Percentiles rank a stretch among this genome's conserved stretches.
Conservation (phyloP, 2,329 filamentous ascomycete genomes). For the Chalara sp. region DNA sequence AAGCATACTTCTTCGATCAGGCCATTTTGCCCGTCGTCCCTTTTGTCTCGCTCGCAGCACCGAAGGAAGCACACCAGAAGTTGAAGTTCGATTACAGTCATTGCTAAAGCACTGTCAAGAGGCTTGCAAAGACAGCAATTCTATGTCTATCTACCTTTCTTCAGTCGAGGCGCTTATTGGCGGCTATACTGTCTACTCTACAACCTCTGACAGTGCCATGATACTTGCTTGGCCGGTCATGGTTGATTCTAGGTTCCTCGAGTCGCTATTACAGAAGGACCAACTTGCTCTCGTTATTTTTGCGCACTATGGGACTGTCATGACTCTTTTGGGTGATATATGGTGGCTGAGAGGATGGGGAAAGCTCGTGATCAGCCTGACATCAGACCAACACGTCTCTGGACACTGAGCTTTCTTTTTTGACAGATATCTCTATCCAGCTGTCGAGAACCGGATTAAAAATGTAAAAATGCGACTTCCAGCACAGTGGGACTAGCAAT, state of each 20-base stretch:
- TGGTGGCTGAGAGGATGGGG: slow-evolving; percentile 2
- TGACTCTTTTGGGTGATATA: not conserved
- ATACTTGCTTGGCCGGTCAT: not conserved
- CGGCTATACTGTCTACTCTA: not conserved
- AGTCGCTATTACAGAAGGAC: not conserved
- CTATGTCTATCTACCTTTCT: not conserved
- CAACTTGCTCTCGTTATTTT: slow-evolving; percentile 1
- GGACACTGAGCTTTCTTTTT: no score
- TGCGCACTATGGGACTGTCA: slow-evolving; percentile 1
- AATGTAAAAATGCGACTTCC: no score
- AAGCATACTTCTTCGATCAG: not conserved
- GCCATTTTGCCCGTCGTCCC: not conserved
- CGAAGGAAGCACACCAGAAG: not conserved
- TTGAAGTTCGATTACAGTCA: not conserved
- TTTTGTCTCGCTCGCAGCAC: not conserved
- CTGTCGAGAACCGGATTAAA: no score
- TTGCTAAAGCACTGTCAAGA: not conserved
- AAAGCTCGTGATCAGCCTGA: not conserved
- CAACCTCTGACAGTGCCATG: not conserved
- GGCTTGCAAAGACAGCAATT: not conserved
- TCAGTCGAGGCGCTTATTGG: not conserved
- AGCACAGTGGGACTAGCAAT: no score
- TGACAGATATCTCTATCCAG: no score
- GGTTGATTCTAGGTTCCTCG: slow-evolving; percentile 1
- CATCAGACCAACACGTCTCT: not conserved